Base-by-base conservation (phyloP, 106 monocot species). In the Dioscorea dumetorum region DNA sequence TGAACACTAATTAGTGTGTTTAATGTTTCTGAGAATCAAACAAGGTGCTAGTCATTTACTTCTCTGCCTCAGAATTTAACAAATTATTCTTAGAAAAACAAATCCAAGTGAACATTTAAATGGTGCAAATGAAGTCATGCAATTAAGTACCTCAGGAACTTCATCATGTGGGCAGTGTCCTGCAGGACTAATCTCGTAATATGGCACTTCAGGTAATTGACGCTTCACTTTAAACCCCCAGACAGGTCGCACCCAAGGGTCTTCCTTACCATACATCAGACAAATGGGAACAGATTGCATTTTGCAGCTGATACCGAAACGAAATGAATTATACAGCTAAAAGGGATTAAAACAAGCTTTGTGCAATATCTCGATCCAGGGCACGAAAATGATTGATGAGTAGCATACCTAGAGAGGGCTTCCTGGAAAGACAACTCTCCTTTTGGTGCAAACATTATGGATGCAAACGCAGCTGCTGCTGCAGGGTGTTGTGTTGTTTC, bases 131-230 rank as follows among this genome's bases (percentile, higher is more conserved):
- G 3, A 28, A 28, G 28, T 28, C 14, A 8, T 58, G 49, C 24
- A 8, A 6, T 5, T 33, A 15, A 17, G 60, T 89, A 97, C 95
- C 95, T 97, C 91, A 68, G 95, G 91, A 78, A 97, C 91, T 63
- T 97, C 95, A 71, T 97, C 91, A 74, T 91, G 91, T 3, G 93
- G 93, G 64, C 93, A 94, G 68, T 94, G 93, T 66, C 93, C 93
- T 21, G 95, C 95, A 49, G 95, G 95, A 67, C 85, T 97, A 62
- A 97, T 97, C 71, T 97, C 84, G 35, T 91, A 97, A 71, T 86
- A 97, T 34, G 91, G 95, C 56, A 82, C 84, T 57, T 87, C 79
- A 22, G 91, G 95, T 32, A 91, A 67, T 63, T 87, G 85, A 14
- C 49, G 63, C 67, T 97, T 97, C 31, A 91, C 80, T 76, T 82